Evolutionary conservation across 2,329 filamentous ascomycete genomes (phyloP).

Genomic region (Penicillium crustosum): DNA sequence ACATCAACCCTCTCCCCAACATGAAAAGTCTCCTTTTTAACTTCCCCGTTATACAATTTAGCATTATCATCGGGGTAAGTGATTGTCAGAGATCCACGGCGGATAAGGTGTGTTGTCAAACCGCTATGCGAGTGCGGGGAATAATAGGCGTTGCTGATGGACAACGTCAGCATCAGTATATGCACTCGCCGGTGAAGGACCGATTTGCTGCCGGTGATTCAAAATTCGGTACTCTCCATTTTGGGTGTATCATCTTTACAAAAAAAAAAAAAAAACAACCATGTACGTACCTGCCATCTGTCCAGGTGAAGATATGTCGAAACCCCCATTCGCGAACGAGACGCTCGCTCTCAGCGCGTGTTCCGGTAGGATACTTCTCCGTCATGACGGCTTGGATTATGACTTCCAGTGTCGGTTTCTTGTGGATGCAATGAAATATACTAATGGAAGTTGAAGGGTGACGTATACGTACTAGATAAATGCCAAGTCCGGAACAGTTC

Average conservation of each 20-base stretch:
- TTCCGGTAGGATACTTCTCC: constrained; percentile 35
- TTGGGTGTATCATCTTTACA: neutral
- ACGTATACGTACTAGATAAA: neutral
- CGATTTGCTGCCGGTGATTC: no score
- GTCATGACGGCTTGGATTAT: constrained; percentile 17
- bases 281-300: constrained; percentile 52
- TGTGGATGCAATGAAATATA: neutral
- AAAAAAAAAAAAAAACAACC: no score
- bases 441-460: neutral
- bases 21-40: constrained; percentile 56
- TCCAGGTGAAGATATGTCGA: constrained; percentile 61
- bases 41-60: constrained; percentile 24
- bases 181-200: neutral
- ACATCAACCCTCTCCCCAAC: constrained; percentile 58
- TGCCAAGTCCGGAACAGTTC: neutral
- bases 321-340: constrained; percentile 61
- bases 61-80: constrained; percentile 55
- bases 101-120: constrained; percentile 61
- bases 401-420: no score
- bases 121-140: constrained; percentile 57
- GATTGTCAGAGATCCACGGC: constrained; percentile 57
- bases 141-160: constrained; percentile 58
- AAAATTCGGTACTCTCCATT: neutral
- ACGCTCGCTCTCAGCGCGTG: constrained; percentile 50
- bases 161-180: neutral